Evolutionary conservation across 257 asterid genomes (phyloP), one percentile per base, ranked within the genome.

Genomic region (Catharanthus roseus): DNA sequence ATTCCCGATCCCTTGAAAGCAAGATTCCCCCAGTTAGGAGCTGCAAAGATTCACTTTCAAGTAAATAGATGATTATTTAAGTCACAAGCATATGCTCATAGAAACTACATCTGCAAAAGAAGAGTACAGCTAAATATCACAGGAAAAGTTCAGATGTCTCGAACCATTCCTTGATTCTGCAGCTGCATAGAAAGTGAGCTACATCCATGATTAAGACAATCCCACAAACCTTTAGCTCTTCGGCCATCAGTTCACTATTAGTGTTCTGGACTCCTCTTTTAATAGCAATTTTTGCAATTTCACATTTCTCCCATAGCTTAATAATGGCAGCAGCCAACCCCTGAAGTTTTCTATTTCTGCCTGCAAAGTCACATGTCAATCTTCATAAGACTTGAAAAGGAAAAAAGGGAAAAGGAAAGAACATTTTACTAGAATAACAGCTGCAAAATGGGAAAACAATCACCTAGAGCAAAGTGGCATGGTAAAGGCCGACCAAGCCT

Each of bases 221-320:
- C 54, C 68, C 63, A 83, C 87, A 74, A 75, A 95, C 97, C 97
- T 95, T 89, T 69, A 95, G 86, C 86, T 95, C 97, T 79, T 95
- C 97, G n/a, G 97, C 97, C 91, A 95, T 95, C 83, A 95, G 42
- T 75, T 82, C 86, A 75, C 93, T 89, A 76, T 85, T 91, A 57
- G 96, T 91, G 84, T 95, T 95, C 83, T 95, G 97, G 67, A 74
- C 96, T 85, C 97, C 99, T 82, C 97, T 84, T 83, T 95, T 95
- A 71, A 95, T 56, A 44, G 96, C 97, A 75, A 95, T 81, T 87
- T 95, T 95, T 21, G 95, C 97, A 69, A 95, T 95, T 87, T 95
- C 99, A 84, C 95, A 88, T 82, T 95, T 95, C 89, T 95, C 99
- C 99, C 99, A 91, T 49, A 95, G 92, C 82, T 95, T 95, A 75